These are phyloP conservation scores for Xylariaceae sp. DNA, from an alignment of 2,329 filamentous ascomycete species.

Conservation along the genomic window DNA sequence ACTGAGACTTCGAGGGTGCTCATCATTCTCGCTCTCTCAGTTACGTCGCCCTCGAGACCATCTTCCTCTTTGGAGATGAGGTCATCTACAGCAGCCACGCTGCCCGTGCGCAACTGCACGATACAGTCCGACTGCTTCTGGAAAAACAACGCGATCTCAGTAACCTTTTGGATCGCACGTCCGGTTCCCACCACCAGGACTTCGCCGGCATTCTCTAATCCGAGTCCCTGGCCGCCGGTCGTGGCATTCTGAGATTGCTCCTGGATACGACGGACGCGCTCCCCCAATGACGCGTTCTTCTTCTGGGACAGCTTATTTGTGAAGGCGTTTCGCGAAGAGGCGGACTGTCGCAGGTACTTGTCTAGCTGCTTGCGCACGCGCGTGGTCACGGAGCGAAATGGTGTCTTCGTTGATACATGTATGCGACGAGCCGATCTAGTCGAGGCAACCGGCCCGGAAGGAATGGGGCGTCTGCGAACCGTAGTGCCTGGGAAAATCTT, in stretches of 20 bases:
- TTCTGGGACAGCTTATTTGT: conserved; percentile 40
- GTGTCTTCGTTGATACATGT: conserved; percentile 60
- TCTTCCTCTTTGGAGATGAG: conserved; percentile 38
- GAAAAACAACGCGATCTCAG: conserved; percentile 60
- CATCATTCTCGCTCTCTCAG: conserved; percentile 42
- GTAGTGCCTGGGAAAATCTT: conserved; percentile 37
- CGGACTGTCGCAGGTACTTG: conserved; percentile 40
- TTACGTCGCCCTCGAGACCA: conserved; percentile 29
- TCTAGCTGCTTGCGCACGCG: conserved; percentile 60
- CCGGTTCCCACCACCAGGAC: conserved; percentile 61
- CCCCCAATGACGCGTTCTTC: conserved; percentile 41
- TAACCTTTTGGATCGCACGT: conserved; percentile 57
- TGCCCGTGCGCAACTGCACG: conserved; percentile 57
- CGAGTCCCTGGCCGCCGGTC: conserved; percentile 29
- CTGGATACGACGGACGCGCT: conserved; percentile 41
- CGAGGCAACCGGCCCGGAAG: conserved; percentile 37
- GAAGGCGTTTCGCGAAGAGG: conserved; percentile 24
- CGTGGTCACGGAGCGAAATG: conserved; percentile 62
- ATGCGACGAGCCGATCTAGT: conserved; percentile 39
- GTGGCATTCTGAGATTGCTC: conserved; percentile 24
- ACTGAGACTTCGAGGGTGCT: conserved; percentile 48
- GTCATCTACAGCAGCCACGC: conserved; percentile 62
- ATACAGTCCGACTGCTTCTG: conserved; percentile 53
- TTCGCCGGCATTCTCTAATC: conserved; percentile 36
- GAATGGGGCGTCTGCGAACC: conserved; percentile 45